Percentiles rank a stretch among this genome's conserved stretches.
phyloP scores from a whole-genome alignment of 768 basidiomycete genomes.

The Austroboletus festivus region DNA sequence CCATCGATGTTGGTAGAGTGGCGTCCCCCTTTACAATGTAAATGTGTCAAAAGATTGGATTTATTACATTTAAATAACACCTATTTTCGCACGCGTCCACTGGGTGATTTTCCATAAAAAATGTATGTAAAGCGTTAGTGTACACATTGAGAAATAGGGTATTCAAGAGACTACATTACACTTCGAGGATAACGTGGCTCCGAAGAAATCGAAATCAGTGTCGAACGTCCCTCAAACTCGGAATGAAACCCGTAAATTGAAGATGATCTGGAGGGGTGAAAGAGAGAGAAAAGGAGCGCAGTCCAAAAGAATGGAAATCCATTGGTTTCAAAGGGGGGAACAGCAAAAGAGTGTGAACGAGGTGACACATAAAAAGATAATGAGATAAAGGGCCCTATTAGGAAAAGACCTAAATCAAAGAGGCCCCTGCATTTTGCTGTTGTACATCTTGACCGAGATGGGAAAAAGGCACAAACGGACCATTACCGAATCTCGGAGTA shows the following conservation, averaged over 20 bases:
- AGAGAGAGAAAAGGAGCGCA: neutral
- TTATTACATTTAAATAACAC: too few relatives aligned
- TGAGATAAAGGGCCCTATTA: slow-evolving; percentile 9
- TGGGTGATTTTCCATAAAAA: too few relatives aligned
- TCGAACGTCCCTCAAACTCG: slow-evolving; percentile 4
- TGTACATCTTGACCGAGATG: slow-evolving; percentile 27
- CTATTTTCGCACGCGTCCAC: too few relatives aligned
- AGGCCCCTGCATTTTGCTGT: slow-evolving; percentile 44
- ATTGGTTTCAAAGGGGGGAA: neutral
- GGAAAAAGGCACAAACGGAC: slow-evolving; percentile 23
- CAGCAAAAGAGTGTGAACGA: neutral
- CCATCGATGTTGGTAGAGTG: too few relatives aligned
- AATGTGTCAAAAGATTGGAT: too few relatives aligned
- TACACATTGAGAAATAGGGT: slow-evolving; percentile 4
- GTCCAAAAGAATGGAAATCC: slow-evolving; percentile 3
- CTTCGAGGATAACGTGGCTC: slow-evolving; percentile 4
- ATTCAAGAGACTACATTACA: slow-evolving; percentile 28
- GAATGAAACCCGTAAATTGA: neutral
- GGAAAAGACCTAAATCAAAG: slow-evolving; percentile 42
- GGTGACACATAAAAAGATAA: too few relatives aligned
- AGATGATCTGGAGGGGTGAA: neutral
- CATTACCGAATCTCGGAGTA: slow-evolving; percentile 17
- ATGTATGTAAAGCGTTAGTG: neutral
- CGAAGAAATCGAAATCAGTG: slow-evolving; percentile 5
- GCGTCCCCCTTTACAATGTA: too few relatives aligned